Base-by-base conservation (phyloP, 768 basidiomycete species). In the Tylopilus subfusipes region DNA sequence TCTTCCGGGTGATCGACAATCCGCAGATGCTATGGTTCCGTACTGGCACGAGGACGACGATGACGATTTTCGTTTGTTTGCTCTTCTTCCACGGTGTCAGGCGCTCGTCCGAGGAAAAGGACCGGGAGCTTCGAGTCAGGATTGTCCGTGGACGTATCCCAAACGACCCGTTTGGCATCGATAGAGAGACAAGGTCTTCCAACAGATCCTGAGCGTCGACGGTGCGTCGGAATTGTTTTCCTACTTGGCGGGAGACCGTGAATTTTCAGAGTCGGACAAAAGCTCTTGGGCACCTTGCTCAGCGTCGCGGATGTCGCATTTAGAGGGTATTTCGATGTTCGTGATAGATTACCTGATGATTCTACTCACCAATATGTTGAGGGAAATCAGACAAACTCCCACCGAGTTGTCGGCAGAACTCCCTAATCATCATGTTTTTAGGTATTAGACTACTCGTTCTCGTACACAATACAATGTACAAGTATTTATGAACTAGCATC, bases 11-110 rank as follows among this genome's bases (percentile, higher is more conserved):
- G 25, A 59, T 67, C 14, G 55, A 38, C 4, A 9, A 43, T 5
- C 65, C 61, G 0, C 0, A 19, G 11, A 55, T 69, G 50, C 22
- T 0, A 9, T 49, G 53, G 33, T 71, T 60, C 25, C 40, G 54
- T 16, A 48, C 55, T 21, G 59, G 55, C 0, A 65, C 59, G 36
- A 51, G 68, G 51, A 65, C 63, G 8, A 59, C 60, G 30, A 60
- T 57, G 63, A 34, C 57, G 3, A 61, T 69, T 4, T 65, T 71
- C 27, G 63, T 50, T 25, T 61, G 58, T 46, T 53, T 69, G 18
- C 34, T 58, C n/a, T 42, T 68, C 42, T 68, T 68, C 34, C 54
- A 68, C 9, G 49, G 36, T 2, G 52, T 57, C 14, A 8, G 42
- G 21, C 5, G 9, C 18, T 18, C 44, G 18, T 24, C 48, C 0